Percentiles rank a stretch among this genome's conserved stretches.
phyloP scores from a whole-genome alignment of 2,329 filamentous ascomycete genomes.

The Verticillium dahliae region DNA sequence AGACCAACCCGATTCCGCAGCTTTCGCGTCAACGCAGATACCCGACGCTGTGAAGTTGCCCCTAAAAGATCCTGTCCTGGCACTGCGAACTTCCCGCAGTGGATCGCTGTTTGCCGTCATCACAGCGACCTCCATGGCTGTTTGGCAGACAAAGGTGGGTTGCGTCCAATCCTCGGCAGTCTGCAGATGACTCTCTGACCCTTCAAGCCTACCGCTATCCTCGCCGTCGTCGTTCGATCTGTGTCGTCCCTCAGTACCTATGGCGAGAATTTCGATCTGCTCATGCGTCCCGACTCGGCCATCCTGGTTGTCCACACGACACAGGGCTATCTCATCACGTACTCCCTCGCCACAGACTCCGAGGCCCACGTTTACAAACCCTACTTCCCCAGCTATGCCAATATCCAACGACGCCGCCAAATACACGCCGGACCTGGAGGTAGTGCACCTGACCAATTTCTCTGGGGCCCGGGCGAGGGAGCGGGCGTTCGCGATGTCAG shows the following conservation, averaged over 20 bases:
- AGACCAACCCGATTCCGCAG: slow-evolving; percentile 21
- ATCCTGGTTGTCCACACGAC: slow-evolving; percentile 88
- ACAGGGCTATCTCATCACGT: slow-evolving; percentile 85
- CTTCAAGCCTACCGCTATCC: slow-evolving; percentile 72
- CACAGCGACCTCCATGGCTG: slow-evolving; percentile 75
- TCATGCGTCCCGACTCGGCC: slow-evolving; percentile 84
- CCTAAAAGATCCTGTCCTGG: slow-evolving; percentile 60
- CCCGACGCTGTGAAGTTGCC: slow-evolving; percentile 27
- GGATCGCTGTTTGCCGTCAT: slow-evolving; percentile 84
- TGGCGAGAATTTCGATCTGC: slow-evolving; percentile 75
- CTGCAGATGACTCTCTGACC: slow-evolving; percentile 5
- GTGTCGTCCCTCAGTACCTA: slow-evolving; percentile 73
- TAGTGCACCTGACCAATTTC: slow-evolving; percentile 51
- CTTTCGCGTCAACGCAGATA: slow-evolving; percentile 9
- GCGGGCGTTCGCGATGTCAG: slow-evolving; percentile 79
- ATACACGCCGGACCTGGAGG: slow-evolving; percentile 53
- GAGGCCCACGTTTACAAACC: slow-evolving; percentile 80
- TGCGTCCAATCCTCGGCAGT: not conserved
- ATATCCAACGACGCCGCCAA: slow-evolving; percentile 55
- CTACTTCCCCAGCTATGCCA: slow-evolving; percentile 63
- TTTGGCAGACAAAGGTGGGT: slow-evolving; percentile 91
- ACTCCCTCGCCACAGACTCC: slow-evolving; percentile 80
- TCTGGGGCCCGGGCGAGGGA: slow-evolving; percentile 76
- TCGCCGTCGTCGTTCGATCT: slow-evolving; percentile 81
- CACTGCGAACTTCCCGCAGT: slow-evolving; percentile 68